Percentiles rank a stretch among this genome's conserved stretches.
phyloP scores from a whole-genome alignment of 495 filamentous ascomycete species.

The Trichodelitschia bisporula region DNA sequence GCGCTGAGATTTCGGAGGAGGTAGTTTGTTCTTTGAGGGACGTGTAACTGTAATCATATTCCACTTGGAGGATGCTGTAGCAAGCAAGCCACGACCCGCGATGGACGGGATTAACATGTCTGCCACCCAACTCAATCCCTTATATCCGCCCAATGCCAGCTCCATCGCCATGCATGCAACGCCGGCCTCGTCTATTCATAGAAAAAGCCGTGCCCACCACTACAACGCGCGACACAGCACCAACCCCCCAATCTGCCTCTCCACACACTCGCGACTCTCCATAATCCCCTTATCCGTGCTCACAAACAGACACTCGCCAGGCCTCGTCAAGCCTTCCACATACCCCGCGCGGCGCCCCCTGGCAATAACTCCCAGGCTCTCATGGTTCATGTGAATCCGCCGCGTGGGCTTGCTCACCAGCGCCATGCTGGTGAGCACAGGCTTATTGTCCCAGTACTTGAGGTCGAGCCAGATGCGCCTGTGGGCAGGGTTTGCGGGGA shows the following conservation, averaged over 20 bases:
- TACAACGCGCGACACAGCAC: slow-evolving; percentile 44
- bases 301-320: slow-evolving; percentile 70
- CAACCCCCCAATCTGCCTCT: slow-evolving; percentile 65
- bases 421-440: slow-evolving; percentile 47
- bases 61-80: no score
- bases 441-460: slow-evolving; percentile 78
- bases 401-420: slow-evolving; percentile 59
- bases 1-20: no score
- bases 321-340: slow-evolving; percentile 43
- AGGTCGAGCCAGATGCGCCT: slow-evolving; percentile 74
- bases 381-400: slow-evolving; percentile 35
- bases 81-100: no score
- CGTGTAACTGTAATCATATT: no score
- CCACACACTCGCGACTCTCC: slow-evolving; percentile 68
- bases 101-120: no score
- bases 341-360: slow-evolving; percentile 33
- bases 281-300: slow-evolving; percentile 56
- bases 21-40: no score
- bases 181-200: no score
- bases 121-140: no score
- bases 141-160: no score
- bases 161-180: no score
- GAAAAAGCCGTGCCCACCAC: no score
- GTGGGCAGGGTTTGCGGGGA: slow-evolving; percentile 40
- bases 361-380: slow-evolving; percentile 33